Conservation (phyloP, 2,329 filamentous ascomycete species). For the Fusarium sacchari region DNA sequence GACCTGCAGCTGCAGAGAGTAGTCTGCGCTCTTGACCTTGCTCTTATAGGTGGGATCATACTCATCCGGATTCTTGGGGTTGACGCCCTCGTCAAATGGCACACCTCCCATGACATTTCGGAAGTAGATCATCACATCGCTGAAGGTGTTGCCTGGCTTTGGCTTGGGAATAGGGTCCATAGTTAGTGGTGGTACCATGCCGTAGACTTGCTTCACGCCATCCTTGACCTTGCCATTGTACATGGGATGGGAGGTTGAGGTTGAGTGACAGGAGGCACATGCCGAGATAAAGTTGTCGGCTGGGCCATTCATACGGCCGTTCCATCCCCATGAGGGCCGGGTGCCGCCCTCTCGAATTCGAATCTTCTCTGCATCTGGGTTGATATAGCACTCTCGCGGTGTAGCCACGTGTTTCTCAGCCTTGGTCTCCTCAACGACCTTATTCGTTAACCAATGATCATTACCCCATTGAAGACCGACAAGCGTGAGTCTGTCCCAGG, state of each 20-base stretch:
- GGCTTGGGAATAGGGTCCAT: not conserved
- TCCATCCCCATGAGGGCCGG: not conserved
- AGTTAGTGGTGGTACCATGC: not conserved
- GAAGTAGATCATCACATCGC: not conserved
- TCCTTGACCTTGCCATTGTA: not conserved
- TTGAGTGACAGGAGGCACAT: slow-evolving; percentile 1
- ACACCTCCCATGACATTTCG: not conserved
- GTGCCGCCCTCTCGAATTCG: not conserved
- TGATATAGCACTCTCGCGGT: not conserved
- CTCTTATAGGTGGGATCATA: not conserved
- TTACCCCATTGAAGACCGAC: not conserved
- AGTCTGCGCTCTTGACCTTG: not conserved
- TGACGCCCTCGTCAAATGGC: not conserved
- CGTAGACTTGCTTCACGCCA: not conserved
- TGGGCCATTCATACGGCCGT: not conserved
- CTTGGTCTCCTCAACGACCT: not conserved
- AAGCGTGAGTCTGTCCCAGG: not conserved
- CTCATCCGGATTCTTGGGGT: not conserved
- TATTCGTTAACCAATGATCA: not conserved
- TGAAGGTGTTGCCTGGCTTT: not conserved
- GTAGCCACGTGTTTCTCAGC: not conserved
- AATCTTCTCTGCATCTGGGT: not conserved
- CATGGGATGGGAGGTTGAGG: not conserved
- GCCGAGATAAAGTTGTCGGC: not conserved
- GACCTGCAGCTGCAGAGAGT: not conserved